Base-by-base conservation (phyloP, 441 rosid genomes). In the Iberis amara region DNA sequence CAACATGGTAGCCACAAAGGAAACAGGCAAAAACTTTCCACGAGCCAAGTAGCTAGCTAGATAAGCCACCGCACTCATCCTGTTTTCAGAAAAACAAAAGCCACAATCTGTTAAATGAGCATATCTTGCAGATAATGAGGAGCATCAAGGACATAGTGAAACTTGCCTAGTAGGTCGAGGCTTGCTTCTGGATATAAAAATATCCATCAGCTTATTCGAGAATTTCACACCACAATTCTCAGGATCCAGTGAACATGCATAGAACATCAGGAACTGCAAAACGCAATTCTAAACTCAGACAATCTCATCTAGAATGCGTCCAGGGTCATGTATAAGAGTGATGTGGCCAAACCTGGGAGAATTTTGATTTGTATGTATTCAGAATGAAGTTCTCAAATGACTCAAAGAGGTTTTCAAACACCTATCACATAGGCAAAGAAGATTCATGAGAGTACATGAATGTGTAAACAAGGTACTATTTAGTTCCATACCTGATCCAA, bases 1-100 rank as follows among this genome's bases (percentile, higher is more conserved):
- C 55, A 85, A 66, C 30, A 63, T 55, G 70, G 31, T 64, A 36
- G 73, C 61, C 59, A 85, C 66, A 46, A 68, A 62, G 52, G 73
- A 73, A 63, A 79, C 60, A 2, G 84, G 63, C 39, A 85, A 64
- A 66, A 85, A 85, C 68, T 78, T 88, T 24, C 73, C 96, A n/a
- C 91, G 85, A 37, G 91, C 78, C 77, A 88, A 62, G 69, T 76
- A 88, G 68, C 96, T 88, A 59, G 94, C 85, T 57, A 88, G 91
- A 75, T 85, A 88, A 43, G 91, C 75, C 52, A 76, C 85, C 24
- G 94, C 81, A 75, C 81, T 88, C 91, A 80, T 88, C 82, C 94
- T 85, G 85, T 73, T 52, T 11, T 49, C 40, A 43, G 52, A 50
- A 18, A n/a, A 18, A 18, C 21, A 18, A 18, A 18, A 18, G 21